These are phyloP conservation scores for Penicillium sp. DNA, from an alignment of 2,329 filamentous ascomycete species.

Conservation along the genomic window DNA sequence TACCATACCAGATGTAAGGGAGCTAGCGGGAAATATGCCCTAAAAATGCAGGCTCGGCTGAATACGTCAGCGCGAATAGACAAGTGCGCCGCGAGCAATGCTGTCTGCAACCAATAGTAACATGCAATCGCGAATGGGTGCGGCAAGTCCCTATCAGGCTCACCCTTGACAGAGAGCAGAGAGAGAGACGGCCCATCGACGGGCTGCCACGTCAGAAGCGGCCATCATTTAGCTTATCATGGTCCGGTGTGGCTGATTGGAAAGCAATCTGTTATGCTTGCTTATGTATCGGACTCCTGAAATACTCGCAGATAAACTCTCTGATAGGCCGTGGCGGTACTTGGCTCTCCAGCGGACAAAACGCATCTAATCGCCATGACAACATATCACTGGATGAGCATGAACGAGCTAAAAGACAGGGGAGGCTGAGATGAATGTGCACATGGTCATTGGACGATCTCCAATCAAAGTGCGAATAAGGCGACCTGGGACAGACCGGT, in stretches of 20 bases:
- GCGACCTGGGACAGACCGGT: background rate
- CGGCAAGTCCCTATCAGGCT: constrained; percentile 13
- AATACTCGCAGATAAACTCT: background rate
- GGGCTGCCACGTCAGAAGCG: constrained; percentile 36
- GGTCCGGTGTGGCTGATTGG: constrained; percentile 12
- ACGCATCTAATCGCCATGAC: constrained; percentile 6
- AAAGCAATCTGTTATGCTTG: constrained; percentile 7
- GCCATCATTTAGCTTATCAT: constrained; percentile 9
- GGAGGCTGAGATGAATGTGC: constrained; percentile 1
- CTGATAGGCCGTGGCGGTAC: constrained; percentile 16
- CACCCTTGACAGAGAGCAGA: constrained; percentile 12
- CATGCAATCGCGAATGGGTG: constrained; percentile 1
- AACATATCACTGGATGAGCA: constrained; percentile 9
- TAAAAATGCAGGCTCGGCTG: constrained; percentile 12
- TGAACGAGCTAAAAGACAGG: background rate
- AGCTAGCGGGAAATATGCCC: background rate
- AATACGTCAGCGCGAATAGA: background rate
- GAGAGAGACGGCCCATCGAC: constrained; percentile 10
- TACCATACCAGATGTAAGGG: constrained; percentile 13
- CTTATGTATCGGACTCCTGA: constrained; percentile 20
- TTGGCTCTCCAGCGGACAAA: constrained; percentile 7
- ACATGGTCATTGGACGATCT: constrained; percentile 14
- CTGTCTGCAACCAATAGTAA: constrained; percentile 4
- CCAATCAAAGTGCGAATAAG: background rate
- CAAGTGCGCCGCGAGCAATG: background rate